phyloP scores from a whole-genome alignment of 2,329 filamentous ascomycete species.

The Claviceps sp. region DNA sequence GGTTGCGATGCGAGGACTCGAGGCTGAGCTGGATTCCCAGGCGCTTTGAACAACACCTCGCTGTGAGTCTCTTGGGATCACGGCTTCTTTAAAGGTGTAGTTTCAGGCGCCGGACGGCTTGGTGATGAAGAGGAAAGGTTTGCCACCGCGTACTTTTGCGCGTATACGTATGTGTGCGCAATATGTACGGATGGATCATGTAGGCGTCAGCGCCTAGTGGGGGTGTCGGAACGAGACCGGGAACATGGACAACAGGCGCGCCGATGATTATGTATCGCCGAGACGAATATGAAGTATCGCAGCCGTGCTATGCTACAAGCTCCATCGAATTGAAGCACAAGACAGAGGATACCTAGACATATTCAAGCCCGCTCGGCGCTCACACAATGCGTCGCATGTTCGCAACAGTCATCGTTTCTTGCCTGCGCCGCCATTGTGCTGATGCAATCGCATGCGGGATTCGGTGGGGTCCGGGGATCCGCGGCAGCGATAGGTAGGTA shows the following conservation, averaged over 20 bases:
- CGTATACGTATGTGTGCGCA: neutral
- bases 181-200: neutral
- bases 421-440: too few species aligned
- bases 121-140: neutral
- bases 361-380: too few species aligned
- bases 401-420: too few species aligned
- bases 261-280: neutral
- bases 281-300: neutral
- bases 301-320: neutral
- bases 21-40: constrained; percentile 17
- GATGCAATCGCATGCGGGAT: too few species aligned
- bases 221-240: neutral
- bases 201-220: too few species aligned
- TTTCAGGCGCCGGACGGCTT: constrained; percentile 21
- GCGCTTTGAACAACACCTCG: constrained; percentile 62
- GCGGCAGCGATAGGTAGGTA: too few species aligned
- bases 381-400: too few species aligned
- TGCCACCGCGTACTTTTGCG: neutral
- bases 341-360: too few species aligned
- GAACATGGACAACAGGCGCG: neutral
- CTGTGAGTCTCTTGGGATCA: constrained; percentile 72
- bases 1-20: constrained; percentile 10
- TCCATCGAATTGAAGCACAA: neutral
- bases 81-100: constrained; percentile 81
- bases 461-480: too few species aligned